phyloP scores from a whole-genome alignment of 495 filamentous ascomycete genomes.

The Penicillium nucicola region DNA sequence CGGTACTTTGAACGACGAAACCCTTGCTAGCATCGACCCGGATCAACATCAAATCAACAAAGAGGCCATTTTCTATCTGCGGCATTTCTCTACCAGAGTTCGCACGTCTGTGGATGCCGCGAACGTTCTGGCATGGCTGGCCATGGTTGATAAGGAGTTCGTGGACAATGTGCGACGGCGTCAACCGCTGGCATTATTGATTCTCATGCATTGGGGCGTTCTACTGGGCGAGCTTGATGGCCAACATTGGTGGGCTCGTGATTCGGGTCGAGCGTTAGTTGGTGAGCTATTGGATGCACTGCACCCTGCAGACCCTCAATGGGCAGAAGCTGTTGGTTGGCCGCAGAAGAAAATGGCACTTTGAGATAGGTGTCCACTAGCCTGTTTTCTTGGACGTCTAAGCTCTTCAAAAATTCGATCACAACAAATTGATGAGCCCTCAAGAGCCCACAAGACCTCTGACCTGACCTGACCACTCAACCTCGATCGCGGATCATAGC shows the following conservation, averaged over 20 bases:
- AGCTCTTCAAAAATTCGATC: too few relatives aligned
- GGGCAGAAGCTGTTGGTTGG: conserved; percentile 28
- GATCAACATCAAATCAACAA: conserved; percentile 31
- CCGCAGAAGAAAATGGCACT: conserved; percentile 29
- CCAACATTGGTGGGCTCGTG: conserved; percentile 36
- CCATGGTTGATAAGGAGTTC: conserved; percentile 34
- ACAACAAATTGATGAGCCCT: too few relatives aligned
- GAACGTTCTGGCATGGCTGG: conserved; percentile 36
- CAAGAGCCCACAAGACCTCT: too few relatives aligned
- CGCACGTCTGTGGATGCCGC: conserved; percentile 20
- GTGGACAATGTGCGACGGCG: conserved; percentile 28
- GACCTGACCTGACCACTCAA: too few relatives aligned
- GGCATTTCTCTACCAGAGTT: conserved; percentile 27
- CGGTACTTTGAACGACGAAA: conserved; percentile 22
- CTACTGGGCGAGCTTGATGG: conserved; percentile 33
- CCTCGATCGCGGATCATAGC: too few relatives aligned
- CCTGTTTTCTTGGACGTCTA: too few relatives aligned
- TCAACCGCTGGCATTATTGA: conserved; percentile 29
- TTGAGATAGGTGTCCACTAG: conserved; percentile 4
- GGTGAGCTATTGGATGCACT: conserved; percentile 25
- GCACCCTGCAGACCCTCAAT: conserved; percentile 14
- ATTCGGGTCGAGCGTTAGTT: conserved; percentile 30
- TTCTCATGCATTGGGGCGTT: conserved; percentile 40
- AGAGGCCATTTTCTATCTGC: conserved; percentile 27
- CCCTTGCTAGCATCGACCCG: conserved; percentile 14